Evolutionary conservation across 306 rosid species (phyloP), one percentile per base, ranked within the genome.

Genomic region (Dryas octopetala): DNA sequence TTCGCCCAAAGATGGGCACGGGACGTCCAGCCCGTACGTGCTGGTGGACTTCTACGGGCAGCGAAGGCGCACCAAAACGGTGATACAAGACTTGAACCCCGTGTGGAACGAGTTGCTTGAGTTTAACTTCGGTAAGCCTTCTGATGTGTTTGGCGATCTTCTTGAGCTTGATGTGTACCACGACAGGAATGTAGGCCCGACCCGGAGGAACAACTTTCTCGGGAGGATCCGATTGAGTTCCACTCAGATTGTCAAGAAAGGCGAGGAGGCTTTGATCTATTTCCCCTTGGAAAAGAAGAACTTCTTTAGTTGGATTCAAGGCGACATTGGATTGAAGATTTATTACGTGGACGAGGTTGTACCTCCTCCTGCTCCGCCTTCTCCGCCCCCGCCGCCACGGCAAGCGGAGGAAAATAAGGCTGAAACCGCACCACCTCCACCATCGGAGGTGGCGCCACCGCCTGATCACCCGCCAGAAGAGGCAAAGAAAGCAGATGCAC

Each of bases 211-310:
- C 81, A 88, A 85, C 79, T 91, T 89, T 6, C 66, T 94, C 12
- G 97, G 98, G 6, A 76, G 89, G 54, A 53, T 94, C 50, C 83
- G 90, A 12, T 49, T 94, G 71, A 78, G 84, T 28, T 88, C 97
- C 7, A 60, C 88, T 0, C 96, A 90, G 78, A 87, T 94, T 55
- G 98, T 94, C 5, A 64, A 61, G 38, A 94, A 87, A 71, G 98
- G 96, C 6, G 98, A 1, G 79, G 98, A 94, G 78, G 97, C 98
- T 44, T 70, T 94, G 77, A 89, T 94, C 12, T 91, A 94, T 48
- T 88, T 83, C 38, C 78, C 75, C 6, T 63, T 94, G 75, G 83
- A 91, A 78, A 94, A 85, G 87, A 94, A 88, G 78, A 67, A 63
- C 74, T 17, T 87, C 28, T 47, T 87, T 59, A 88, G 71, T 60